Evolutionary conservation across 2,329 filamentous ascomycete genomes (phyloP), one percentile per base, ranked within the genome.

Genomic region (Microsporum canis): DNA sequence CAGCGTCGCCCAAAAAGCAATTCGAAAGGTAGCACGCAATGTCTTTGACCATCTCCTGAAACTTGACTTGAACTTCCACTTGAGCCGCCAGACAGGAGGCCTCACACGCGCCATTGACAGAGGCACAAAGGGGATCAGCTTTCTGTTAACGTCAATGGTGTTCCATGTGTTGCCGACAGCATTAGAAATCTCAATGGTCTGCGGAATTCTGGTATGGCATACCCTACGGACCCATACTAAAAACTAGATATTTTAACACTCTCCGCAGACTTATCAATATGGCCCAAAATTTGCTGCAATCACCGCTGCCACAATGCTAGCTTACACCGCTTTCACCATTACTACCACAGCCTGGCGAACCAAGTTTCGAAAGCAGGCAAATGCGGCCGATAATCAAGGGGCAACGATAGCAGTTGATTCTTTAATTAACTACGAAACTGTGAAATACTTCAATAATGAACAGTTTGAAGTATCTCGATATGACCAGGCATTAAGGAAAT

Each of bases 371-470:
- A 88, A 92, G 68, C 89, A 95, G 74, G 91, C 94, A 43, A 99
- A 99, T 72, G 90, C 91, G 4, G 95, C 94, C 0, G 95, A 99
- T 68, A 99, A 97, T 75, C 89, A 86, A 71, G 94, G 90, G 0
- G 95, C 92, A 0, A 97, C 92, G 0, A 90, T 97, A 5, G 92
- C 92, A 0, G 91, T 97, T 1, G 94, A 99, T 76, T 96, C 91
- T 0, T 78, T 99, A 58, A 96, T 99, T 79, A 99, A 99, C 77
- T 99, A 96, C 70, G 94, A 99, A 75, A 92, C 95, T 12, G 94
- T 99, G 71, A 99, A 99, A 76, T 96, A 97, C 77, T 99, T 97
- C 78, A 99, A 99, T 78, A 99, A 99, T 70, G 95, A 99, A 71
- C 89, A 88, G 66, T 97, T 91, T 66, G 94, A 99, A 76, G 89